These are phyloP conservation scores for Rhynchosporium graminicola DNA, from an alignment of 2,329 filamentous ascomycete genomes.

Conservation along the genomic window DNA sequence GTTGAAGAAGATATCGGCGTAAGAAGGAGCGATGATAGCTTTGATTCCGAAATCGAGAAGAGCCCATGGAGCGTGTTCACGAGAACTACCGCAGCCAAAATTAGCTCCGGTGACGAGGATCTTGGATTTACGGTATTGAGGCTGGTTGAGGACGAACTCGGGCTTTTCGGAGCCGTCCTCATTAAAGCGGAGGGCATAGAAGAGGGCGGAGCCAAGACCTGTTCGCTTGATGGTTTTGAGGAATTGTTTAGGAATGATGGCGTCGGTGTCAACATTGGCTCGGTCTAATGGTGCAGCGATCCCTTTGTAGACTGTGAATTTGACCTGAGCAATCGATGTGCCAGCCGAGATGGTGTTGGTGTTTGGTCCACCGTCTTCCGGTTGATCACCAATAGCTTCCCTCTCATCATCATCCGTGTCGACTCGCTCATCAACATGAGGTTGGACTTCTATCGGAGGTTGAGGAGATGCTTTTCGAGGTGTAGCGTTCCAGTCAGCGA, in stretches of 20 bases:
- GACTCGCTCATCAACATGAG: conserved; percentile 55
- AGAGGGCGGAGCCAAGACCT: conserved; percentile 84
- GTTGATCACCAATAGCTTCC: conserved; percentile 57
- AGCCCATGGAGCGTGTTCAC: conserved; percentile 97
- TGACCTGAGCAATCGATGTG: conserved; percentile 69
- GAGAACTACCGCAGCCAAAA: conserved; percentile 90
- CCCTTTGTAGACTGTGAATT: conserved; percentile 82
- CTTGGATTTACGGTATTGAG: conserved; percentile 80
- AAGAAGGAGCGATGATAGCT: conserved; percentile 88
- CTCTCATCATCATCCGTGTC: conserved; percentile 53
- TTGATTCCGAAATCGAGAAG: conserved; percentile 95
- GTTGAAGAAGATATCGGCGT: conserved; percentile 96
- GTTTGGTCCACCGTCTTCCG: conserved; percentile 64
- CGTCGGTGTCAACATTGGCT: conserved; percentile 95
- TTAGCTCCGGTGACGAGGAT: conserved; percentile 90
- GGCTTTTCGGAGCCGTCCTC: conserved; percentile 72
- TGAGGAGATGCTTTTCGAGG: conserved; percentile 34
- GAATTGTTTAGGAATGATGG: conserved; percentile 99
- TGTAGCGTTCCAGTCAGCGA: conserved; percentile 58
- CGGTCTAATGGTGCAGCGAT: conserved; percentile 85
- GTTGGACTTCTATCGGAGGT: conserved; percentile 41
- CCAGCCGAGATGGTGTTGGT: conserved; percentile 59
- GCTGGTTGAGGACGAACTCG: conserved; percentile 86
- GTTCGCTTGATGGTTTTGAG: conserved; percentile 99
- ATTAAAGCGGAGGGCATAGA: conserved; percentile 80